A percentile compares a stretch with the other conserved stretches of the same genome.
phyloP scores from a whole-genome alignment of 129 eudicot species.

The Flaveria trinervia region DNA sequence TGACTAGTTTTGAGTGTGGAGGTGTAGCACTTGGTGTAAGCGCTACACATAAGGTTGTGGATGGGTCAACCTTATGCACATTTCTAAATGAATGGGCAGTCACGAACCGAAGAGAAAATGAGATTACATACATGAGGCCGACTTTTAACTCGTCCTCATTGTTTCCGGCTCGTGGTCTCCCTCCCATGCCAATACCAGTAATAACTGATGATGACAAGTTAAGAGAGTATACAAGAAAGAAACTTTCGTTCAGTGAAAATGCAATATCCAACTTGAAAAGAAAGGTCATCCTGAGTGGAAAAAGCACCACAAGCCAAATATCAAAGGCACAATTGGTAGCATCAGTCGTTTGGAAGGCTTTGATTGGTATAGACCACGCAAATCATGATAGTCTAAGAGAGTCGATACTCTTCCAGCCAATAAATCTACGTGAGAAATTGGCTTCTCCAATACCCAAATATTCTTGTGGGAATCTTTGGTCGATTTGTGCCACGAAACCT shows the following conservation, averaged over 20 bases:
- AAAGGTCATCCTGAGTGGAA: not conserved
- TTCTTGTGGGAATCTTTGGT: not conserved
- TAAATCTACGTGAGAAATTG: not conserved
- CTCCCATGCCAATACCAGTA: too few species aligned
- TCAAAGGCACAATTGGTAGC: not conserved
- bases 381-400: not conserved
- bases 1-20: slow-evolving; percentile 15
- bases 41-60: not conserved
- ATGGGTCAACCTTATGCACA: not conserved
- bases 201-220: not conserved
- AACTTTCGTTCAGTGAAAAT: not conserved
- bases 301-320: not conserved
- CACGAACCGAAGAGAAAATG: not conserved
- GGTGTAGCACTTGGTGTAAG: not conserved
- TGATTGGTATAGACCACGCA: not conserved
- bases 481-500: not conserved
- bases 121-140: not conserved
- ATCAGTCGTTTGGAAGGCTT: not conserved
- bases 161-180: not conserved
- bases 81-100: slow-evolving; percentile 12
- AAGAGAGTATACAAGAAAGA: not conserved
- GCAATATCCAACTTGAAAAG: not conserved
- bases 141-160: slow-evolving; percentile 8
- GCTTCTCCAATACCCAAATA: not conserved
- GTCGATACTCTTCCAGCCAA: not conserved